These are phyloP conservation scores for Grosmannia huntii DNA, from an alignment of 2,329 filamentous ascomycete genomes.

Conservation along the genomic window DNA sequence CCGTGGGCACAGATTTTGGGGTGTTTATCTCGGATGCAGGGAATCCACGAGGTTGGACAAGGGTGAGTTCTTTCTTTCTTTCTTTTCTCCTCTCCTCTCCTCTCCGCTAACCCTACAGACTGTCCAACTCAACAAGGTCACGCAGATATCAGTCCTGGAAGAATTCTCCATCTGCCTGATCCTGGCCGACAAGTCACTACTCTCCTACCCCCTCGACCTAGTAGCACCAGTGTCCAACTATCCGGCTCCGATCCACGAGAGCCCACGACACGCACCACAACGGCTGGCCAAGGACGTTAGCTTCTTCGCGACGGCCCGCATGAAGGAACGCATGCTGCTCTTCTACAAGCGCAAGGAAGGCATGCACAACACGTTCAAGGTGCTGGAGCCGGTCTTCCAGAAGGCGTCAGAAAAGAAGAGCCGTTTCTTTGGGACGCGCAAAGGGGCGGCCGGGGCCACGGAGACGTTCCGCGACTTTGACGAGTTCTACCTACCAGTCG, in stretches of 20 bases:
- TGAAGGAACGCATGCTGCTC: slow-evolving; percentile 91
- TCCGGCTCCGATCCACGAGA: slow-evolving; percentile 53
- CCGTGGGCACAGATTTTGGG: slow-evolving; percentile 88
- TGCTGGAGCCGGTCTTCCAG: slow-evolving; percentile 89
- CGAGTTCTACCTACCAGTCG: slow-evolving; percentile 94
- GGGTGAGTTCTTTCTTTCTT: slow-evolving; percentile 43
- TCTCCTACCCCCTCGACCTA: slow-evolving; percentile 87
- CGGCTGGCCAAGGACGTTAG: slow-evolving; percentile 86
- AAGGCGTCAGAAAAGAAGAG: slow-evolving; percentile 78
- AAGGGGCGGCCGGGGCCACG: slow-evolving; percentile 52
- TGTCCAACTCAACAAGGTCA: slow-evolving; percentile 64
- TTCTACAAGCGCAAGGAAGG: slow-evolving; percentile 97
- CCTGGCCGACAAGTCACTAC: slow-evolving; percentile 79
- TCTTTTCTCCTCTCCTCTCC: slow-evolving; percentile 1
- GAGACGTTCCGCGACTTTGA: slow-evolving; percentile 98
- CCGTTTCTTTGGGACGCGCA: slow-evolving; percentile 49
- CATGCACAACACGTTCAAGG: slow-evolving; percentile 88
- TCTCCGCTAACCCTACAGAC: slow-evolving; percentile 37
- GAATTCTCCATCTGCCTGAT: slow-evolving; percentile 90
- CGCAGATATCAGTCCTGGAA: slow-evolving; percentile 87
- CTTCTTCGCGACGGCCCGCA: slow-evolving; percentile 89
- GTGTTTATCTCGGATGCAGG: slow-evolving; percentile 81
- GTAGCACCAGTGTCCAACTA: slow-evolving; percentile 54
- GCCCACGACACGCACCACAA: slow-evolving; percentile 73
- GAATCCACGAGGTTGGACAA: slow-evolving; percentile 82